Conservation (phyloP, 768 basidiomycete genomes). For the Pleurotus tuoliensis region DNA sequence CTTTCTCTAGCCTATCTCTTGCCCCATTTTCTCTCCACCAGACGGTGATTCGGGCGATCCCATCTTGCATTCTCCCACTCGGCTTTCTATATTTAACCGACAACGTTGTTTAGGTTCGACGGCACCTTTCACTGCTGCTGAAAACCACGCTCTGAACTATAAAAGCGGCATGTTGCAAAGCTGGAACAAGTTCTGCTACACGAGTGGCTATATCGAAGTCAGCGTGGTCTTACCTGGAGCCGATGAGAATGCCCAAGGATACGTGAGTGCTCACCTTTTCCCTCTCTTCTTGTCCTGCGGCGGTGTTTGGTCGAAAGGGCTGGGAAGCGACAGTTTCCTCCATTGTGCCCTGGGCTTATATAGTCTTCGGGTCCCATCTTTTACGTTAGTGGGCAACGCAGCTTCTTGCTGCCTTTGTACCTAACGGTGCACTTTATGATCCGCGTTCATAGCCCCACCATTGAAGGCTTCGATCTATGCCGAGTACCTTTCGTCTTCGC, state of each 20-base stretch:
- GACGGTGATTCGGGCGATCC: background rate
- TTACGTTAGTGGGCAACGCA: background rate
- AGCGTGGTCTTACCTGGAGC: constrained; percentile 56
- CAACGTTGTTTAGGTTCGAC: constrained; percentile 29
- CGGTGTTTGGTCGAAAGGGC: background rate
- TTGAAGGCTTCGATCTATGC: too few relatives aligned
- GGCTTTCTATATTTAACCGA: background rate
- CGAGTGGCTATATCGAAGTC: constrained; percentile 76
- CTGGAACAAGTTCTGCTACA: constrained; percentile 91
- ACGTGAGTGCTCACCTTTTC: constrained; percentile 30
- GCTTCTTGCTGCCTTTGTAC: too few relatives aligned
- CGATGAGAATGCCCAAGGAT: constrained; percentile 45
- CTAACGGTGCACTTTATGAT: too few relatives aligned
- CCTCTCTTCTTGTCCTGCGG: background rate
- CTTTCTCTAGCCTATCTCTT: background rate
- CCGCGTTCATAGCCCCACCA: too few relatives aligned
- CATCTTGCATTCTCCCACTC: background rate
- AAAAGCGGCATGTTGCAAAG: constrained; percentile 78
- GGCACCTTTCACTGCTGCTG: constrained; percentile 37
- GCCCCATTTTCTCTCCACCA: background rate
- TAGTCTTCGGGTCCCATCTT: background rate
- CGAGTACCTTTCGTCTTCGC: background rate
- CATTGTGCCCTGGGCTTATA: background rate
- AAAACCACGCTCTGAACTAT: constrained; percentile 60
- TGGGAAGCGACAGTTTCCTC: too few relatives aligned